Conservation (phyloP, 1,284 basidiomycete species). For the Apiotrichum veenhuisii region DNA sequence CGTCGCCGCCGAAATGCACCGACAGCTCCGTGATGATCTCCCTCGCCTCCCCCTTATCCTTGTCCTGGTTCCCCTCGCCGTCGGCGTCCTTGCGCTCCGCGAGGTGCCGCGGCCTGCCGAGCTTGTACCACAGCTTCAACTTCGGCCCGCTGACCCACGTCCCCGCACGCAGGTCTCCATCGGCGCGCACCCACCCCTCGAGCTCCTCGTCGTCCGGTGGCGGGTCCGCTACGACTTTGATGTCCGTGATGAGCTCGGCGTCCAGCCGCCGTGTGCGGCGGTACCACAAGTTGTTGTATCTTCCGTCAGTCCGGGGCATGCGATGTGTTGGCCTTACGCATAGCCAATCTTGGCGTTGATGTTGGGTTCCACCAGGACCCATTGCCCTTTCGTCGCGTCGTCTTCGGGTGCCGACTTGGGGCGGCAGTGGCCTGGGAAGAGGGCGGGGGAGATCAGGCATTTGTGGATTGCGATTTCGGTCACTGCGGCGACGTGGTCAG, state of each 20-base stretch:
- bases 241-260: conserved; percentile 39
- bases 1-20: conserved; percentile 71
- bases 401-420: conserved; percentile 66
- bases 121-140: conserved; percentile 70
- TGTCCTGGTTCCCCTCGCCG: too few species aligned
- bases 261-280: conserved; percentile 67
- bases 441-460: conserved; percentile 64
- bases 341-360: conserved; percentile 65
- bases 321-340: conserved; percentile 46
- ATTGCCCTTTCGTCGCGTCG: conserved; percentile 75
- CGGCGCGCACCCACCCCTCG: conserved; percentile 36
- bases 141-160: conserved; percentile 52
- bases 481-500: too few species aligned
- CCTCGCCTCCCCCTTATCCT: too few species aligned
- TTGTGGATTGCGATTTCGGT: conserved; percentile 70
- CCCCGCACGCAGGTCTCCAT: conserved; percentile 42
- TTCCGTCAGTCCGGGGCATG: not conserved
- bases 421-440: conserved; percentile 60
- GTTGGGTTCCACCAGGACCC: conserved; percentile 77
- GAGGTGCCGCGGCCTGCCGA: conserved; percentile 22
- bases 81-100: conserved; percentile 3
- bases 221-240: conserved; percentile 35
- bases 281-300: conserved; percentile 68
- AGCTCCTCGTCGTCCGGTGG: conserved; percentile 27
- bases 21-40: conserved; percentile 83